Percentiles rank a stretch among this genome's conserved stretches.
phyloP scores from a whole-genome alignment of 1,139 yeast genomes.

The Diutina sp. region DNA sequence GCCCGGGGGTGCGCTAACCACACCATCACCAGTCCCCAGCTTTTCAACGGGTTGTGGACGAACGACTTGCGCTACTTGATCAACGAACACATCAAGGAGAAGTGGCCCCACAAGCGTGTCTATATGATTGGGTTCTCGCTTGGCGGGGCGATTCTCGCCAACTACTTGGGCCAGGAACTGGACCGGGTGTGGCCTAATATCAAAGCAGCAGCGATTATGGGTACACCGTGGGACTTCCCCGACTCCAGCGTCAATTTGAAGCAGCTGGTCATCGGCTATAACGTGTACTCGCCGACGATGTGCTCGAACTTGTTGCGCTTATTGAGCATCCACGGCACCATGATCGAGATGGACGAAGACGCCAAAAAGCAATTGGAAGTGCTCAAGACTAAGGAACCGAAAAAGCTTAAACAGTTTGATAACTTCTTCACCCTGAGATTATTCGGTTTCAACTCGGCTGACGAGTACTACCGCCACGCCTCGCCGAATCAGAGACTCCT shows the following conservation, averaged over 20 bases:
- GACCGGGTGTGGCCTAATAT: constrained; percentile 21
- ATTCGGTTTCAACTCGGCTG: constrained; percentile 2
- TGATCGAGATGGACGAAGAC: constrained; percentile 15
- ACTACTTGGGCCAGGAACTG: constrained; percentile 43
- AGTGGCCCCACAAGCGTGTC: constrained; percentile 38
- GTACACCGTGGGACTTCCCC: constrained; percentile 10
- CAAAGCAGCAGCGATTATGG: constrained; percentile 34
- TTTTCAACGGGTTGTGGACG: constrained; percentile 51
- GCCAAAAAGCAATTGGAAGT: constrained; percentile 20
- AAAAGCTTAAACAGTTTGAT: constrained; percentile 6
- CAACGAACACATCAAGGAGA: constrained; percentile 27
- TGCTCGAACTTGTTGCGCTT: constrained; percentile 33
- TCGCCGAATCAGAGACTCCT: constrained; percentile 22
- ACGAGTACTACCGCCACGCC: constrained; percentile 10
- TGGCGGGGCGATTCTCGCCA: constrained; percentile 44
- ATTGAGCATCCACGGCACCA: constrained; percentile 21
- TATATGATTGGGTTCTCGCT: constrained; percentile 43
- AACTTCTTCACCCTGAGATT: background rate
- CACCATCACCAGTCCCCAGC: constrained; percentile 42
- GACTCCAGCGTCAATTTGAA: constrained; percentile 28
- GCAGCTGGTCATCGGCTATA: constrained; percentile 28
- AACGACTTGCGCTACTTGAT: constrained; percentile 44
- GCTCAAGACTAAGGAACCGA: constrained; percentile 11
- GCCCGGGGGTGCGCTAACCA: constrained; percentile 53
- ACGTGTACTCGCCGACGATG: constrained; percentile 42